Evolutionary conservation across 768 basidiomycete genomes (phyloP), one percentile per base, ranked within the genome.

Genomic region (Cyclocybe aegerita): DNA sequence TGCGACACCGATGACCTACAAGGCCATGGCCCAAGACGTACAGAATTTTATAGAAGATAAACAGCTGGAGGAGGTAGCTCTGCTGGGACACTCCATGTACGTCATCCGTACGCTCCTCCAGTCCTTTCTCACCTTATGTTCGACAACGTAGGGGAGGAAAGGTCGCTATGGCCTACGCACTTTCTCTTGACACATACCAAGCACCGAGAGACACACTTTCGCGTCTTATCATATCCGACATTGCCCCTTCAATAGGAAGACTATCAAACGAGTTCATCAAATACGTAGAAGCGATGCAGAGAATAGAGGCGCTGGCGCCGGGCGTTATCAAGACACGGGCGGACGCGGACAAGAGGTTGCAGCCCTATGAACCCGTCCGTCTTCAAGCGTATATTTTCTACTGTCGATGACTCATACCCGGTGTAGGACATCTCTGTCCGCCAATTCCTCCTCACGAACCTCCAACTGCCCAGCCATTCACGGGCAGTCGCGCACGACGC

Each of bases 11-110:
- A 89, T 90, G 79, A 83, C 79, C 10, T 95, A 96, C 64, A 63
- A 70, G 8, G 77, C 84, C 34, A 90, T 96, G 90, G 91, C 90
- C 0, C 68, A 70, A 4, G 94, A 97, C 59, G 79, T 96, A 9
- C 66, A 85, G 1, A 71, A 79, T 39, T 92, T 93, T 61, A 78
- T 89, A 51, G 59, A 70, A 12, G 68, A 72, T 32, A 78, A 81
- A 42, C 70, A 71, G 0, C 64, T 90, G 36, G 70, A 72, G 2
- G 72, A 86, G 12, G 77, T 94, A 12, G 81, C 88, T 2, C 75
- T 97, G 4, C 71, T 96, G 3, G 94, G 94, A 0, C 94, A 96
- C 64, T 95, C 93, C 2, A 94, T 96, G 93, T 93, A 57, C 48
- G 87, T 71, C 1, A 5, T 39, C 16, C 1, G 36, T 41, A 38